These are phyloP conservation scores for Apiospora sp. DNA, from an alignment of 2,329 filamentous ascomycete species.

Conservation along the genomic window DNA sequence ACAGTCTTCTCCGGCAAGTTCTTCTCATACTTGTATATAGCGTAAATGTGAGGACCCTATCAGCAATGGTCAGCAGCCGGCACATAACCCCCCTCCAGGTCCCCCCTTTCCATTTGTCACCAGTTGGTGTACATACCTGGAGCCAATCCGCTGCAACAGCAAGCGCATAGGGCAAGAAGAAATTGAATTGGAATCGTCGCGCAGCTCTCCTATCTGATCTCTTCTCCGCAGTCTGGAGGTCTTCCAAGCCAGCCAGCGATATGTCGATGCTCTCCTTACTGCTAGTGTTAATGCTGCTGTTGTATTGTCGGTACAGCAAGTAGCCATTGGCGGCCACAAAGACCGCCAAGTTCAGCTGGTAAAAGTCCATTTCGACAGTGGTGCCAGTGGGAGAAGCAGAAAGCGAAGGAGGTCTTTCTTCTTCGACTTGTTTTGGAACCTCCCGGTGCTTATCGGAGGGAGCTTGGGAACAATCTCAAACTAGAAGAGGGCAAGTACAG, in stretches of 20 bases:
- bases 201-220: background rate
- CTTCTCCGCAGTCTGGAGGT: slow-evolving; percentile 12
- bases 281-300: slow-evolving; percentile 24
- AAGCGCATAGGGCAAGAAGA: slow-evolving; percentile 12
- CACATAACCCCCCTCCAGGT: background rate
- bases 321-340: slow-evolving; percentile 36
- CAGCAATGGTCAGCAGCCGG: background rate
- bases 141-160: slow-evolving; percentile 18
- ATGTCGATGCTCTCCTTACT: background rate
- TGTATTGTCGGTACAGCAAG: slow-evolving; percentile 37
- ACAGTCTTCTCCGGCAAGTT: slow-evolving; percentile 33
- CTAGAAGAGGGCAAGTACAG: background rate
- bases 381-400: background rate
- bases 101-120: too few species aligned
- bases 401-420: too few species aligned
- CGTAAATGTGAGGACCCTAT: slow-evolving; percentile 58
- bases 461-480: background rate
- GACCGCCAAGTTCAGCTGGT: slow-evolving; percentile 35
- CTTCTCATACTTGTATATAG: slow-evolving; percentile 60
- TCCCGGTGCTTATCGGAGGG: too few species aligned
- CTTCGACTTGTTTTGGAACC: background rate
- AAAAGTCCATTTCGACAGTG: slow-evolving; percentile 33
- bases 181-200: slow-evolving; percentile 13
- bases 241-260: background rate
- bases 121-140: background rate